Percentiles rank a stretch among this genome's conserved stretches.
phyloP scores from a whole-genome alignment of 176 grass and related monocot genomes.

The maize (Zea mays) region Zm-B73-REFERENCE-NAM-5.0 NC_050097.1:2604001-2604500 shows the following conservation, averaged over 20 bases:
- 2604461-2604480: too few species aligned
- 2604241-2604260: neutral
- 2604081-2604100: neutral
- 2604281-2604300: neutral
- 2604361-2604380: too few species aligned
- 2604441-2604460: too few species aligned
- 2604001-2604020: conserved; percentile 12
- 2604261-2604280: neutral
- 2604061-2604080: neutral
- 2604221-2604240: neutral
- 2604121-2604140: neutral
- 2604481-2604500: too few species aligned
- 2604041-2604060: neutral
- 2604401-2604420: too few species aligned
- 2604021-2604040: neutral
- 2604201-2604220: neutral
- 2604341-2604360: neutral
- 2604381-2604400: too few species aligned
- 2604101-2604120: conserved; percentile 12
- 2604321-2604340: neutral
- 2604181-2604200: conserved; percentile 23
- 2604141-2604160: conserved; percentile 8
- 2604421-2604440: too few species aligned
- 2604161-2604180: neutral
- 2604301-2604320: too few species aligned